These are phyloP conservation scores for Cladorrhinum sp. DNA, from an alignment of 2,329 filamentous ascomycete genomes.

Conservation along the genomic window DNA sequence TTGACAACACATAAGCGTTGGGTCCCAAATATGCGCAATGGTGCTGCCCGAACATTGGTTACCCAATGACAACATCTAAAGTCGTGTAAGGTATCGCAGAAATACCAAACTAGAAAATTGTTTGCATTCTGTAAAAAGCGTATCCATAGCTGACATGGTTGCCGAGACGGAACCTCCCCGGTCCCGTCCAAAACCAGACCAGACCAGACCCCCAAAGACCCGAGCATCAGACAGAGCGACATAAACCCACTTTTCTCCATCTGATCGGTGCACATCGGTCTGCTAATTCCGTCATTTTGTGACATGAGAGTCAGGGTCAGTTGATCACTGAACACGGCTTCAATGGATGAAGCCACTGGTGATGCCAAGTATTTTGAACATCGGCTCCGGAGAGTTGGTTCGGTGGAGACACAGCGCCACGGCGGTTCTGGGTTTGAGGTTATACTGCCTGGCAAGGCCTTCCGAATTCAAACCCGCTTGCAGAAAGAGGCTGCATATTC, in stretches of 20 bases:
- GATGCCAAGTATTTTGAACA: background rate
- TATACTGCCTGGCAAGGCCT: background rate
- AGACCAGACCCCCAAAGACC: background rate
- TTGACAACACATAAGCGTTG: background rate
- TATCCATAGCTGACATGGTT: background rate
- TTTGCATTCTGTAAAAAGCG: too few relatives aligned
- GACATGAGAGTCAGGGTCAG: background rate
- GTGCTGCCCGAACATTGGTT: background rate
- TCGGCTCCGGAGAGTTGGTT: background rate
- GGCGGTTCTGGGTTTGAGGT: background rate
- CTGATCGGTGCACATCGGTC: background rate
- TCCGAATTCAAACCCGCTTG: background rate
- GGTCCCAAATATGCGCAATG: background rate
- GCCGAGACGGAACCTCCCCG: slow-evolving; percentile 1
- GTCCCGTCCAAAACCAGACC: background rate
- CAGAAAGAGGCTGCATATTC: background rate
- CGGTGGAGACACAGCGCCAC: background rate
- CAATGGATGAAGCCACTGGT: background rate
- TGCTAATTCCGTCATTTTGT: background rate
- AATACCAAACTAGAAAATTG: background rate
- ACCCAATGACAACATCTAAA: background rate
- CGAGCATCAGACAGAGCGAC: slow-evolving; percentile 4
- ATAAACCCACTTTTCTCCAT: background rate
- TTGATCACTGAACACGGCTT: background rate
- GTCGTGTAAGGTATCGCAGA: background rate